These are phyloP conservation scores for Hanseniaspora vineae DNA, from an alignment of 805 yeast genomes.

Conservation along the genomic window DNA sequence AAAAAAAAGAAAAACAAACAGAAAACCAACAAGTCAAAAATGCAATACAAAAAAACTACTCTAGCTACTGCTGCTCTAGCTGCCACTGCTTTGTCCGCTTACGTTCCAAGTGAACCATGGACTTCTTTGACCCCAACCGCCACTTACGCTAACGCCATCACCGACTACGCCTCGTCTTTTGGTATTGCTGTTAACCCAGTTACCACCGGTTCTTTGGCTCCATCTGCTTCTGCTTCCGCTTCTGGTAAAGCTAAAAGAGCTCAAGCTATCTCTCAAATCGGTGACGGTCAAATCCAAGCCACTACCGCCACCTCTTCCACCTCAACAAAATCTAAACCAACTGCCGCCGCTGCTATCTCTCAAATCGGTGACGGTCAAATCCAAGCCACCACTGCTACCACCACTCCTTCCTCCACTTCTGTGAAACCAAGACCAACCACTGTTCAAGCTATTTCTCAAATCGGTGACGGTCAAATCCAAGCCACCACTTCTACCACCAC, in stretches of 20 bases:
- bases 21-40: too few relatives aligned
- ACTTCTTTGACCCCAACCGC: conserved; percentile 56
- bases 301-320: conserved; percentile 23
- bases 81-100: conserved; percentile 38
- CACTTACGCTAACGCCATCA: conserved; percentile 39
- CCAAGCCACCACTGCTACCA: conserved; percentile 31
- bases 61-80: conserved; percentile 29
- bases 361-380: conserved; percentile 55
- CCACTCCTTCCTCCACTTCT: conserved; percentile 17
- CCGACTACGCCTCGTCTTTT: conserved; percentile 42
- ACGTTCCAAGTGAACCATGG: conserved; percentile 52
- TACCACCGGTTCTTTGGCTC: conserved; percentile 13
- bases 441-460: conserved; percentile 25
- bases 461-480: conserved; percentile 32
- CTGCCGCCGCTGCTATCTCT: conserved; percentile 30
- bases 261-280: not conserved
- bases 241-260: too few relatives aligned
- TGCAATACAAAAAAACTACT: conserved; percentile 13
- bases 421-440: conserved; percentile 4
- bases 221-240: too few relatives aligned
- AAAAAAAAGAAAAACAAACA: not conserved
- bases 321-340: conserved; percentile 25
- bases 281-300: conserved; percentile 12
- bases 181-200: conserved; percentile 58
- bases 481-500: conserved; percentile 18